Base-by-base conservation (phyloP, 2,329 filamentous ascomycete species). In the Penicillium sp. region DNA sequence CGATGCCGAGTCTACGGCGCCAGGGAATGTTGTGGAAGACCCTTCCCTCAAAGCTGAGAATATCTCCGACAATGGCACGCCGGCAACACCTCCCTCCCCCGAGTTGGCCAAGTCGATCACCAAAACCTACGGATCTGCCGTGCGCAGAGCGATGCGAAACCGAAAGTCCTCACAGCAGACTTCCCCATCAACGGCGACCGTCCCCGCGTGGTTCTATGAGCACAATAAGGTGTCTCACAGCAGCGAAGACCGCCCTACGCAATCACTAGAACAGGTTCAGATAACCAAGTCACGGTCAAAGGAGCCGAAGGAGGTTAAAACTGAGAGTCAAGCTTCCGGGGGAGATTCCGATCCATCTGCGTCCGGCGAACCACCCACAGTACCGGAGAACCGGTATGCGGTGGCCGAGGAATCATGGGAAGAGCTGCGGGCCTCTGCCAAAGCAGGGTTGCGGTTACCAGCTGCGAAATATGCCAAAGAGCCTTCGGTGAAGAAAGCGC, bases 401-500 rank as follows among this genome's bases (percentile, higher is more conserved):
- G 63, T 80, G 46, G 71, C 72, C 21, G 70, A 77, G 45, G 70
- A 71, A 29, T 59, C 79, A 23, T 80, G 77, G 77, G 71, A 76
- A 52, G 81, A 84, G 66, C 76, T 86, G 41, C 71, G 76, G 13
- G 77, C 82, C 17, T 79, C 78, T 17, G 73, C 84, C 46, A 79
- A 77, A 59, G 81, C 82, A 38, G 82, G 81, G 21, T 71, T 86
- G 58, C 76, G 65, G 58, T 69, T 77, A 55, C 77, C 75, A 25
- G 65, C 73, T 8, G 58, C 67, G 12, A 72, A 75, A 41, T 77
- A 75, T 57, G 70, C 75, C 50, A 76, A 78, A 50, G 76, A 77
- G n/a, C 80, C 81, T 47, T 75, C 80, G 3, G 75, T 77, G 25
- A 71, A 74, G 31, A 84, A 84, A 62, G 81, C 84, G 4, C 82